Base-by-base conservation (phyloP, 257 asterid species). In the Lithospermum erythrorhizon region DNA sequence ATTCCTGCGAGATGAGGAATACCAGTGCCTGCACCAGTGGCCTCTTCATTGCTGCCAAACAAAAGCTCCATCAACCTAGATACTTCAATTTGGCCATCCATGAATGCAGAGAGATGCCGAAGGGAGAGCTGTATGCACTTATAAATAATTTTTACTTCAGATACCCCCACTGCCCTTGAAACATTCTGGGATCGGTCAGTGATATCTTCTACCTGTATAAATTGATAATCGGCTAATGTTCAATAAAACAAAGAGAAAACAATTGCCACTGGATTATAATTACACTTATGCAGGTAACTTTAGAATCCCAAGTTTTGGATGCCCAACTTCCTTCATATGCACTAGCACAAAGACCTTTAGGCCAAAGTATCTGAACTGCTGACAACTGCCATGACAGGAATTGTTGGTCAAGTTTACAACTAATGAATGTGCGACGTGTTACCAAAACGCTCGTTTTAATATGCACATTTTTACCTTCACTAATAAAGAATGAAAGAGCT, bases 291-390 rank as follows among this genome's bases (percentile, higher is more conserved):
- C 62, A 57, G 64, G 78, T 87, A 68, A 85, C 95, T 90, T 84
- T 75, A 59, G 89, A 74, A 54, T 71, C 77, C 93, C 90, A 82
- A 60, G 94, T 78, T 77, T 74, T 84, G 61, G 94, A 85, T 66
- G 48, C 79, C 98, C 98, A 90, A 20, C 85, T 70, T 63, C 78
- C 98, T 49, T 65, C 73, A 68, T 74, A 79, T 29, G 87, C 78
- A 79, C 94, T 83, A 23, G 84, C 96, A 64, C 95, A 87, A 59
- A 90, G 81, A 65, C 96, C 96, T 73, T 82, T 78, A n/a, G 84
- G 49, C 98, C 98, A 87, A 64, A 87, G 88, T 30, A 72, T 78
- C 69, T 87, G 89, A 57, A 90, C 86, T 20, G 94, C 84, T 48
- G 87, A 77, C 65, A 90, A 77, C 96, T 90, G 94, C 76, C 72